phyloP scores from a whole-genome alignment of 2,329 filamentous ascomycete genomes.

The Tricladium varicosporioides region DNA sequence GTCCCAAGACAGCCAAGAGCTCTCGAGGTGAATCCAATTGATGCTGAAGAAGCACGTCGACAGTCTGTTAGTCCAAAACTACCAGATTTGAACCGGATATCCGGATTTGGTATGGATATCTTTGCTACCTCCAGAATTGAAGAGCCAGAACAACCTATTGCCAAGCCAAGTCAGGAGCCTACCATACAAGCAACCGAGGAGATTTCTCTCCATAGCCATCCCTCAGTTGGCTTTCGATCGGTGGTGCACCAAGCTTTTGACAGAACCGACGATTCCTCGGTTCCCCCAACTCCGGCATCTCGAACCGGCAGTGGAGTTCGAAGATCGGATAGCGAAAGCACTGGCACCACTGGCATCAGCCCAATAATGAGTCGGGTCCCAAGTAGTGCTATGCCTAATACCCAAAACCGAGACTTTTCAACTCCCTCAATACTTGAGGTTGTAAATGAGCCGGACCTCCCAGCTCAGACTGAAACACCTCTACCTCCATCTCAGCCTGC shows the following conservation, averaged over 20 bases:
- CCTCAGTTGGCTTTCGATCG: slow-evolving; percentile 54
- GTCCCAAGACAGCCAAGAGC: not conserved
- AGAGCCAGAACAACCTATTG: slow-evolving; percentile 3
- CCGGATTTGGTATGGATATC: slow-evolving; percentile 58
- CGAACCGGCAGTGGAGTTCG: slow-evolving; percentile 46
- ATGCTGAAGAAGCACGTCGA: slow-evolving; percentile 15
- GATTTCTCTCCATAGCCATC: slow-evolving; percentile 46
- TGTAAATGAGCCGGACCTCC: slow-evolving; percentile 33
- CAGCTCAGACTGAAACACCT: slow-evolving; percentile 1
- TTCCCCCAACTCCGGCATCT: slow-evolving; percentile 51
- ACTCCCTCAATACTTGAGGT: slow-evolving; percentile 58
- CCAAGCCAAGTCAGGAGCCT: slow-evolving; percentile 7
- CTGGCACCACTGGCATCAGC: slow-evolving; percentile 48
- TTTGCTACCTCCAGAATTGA: slow-evolving; percentile 40
- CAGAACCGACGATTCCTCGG: slow-evolving; percentile 47
- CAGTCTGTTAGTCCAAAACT: slow-evolving; percentile 55
- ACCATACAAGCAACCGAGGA: slow-evolving; percentile 6
- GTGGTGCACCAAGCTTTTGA: slow-evolving; percentile 67
- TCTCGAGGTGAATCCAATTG: slow-evolving; percentile 15
- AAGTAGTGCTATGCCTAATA: slow-evolving; percentile 38
- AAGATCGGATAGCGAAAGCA: slow-evolving; percentile 61
- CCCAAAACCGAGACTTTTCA: slow-evolving; percentile 34
- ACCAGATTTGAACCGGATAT: slow-evolving; percentile 57
- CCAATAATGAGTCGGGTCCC: slow-evolving; percentile 61
- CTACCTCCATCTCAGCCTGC: slow-evolving; percentile 10